Percentiles rank a stretch among this genome's conserved stretches.
phyloP scores from a whole-genome alignment of 78 protist species.

The Guillardia theta region DNA sequence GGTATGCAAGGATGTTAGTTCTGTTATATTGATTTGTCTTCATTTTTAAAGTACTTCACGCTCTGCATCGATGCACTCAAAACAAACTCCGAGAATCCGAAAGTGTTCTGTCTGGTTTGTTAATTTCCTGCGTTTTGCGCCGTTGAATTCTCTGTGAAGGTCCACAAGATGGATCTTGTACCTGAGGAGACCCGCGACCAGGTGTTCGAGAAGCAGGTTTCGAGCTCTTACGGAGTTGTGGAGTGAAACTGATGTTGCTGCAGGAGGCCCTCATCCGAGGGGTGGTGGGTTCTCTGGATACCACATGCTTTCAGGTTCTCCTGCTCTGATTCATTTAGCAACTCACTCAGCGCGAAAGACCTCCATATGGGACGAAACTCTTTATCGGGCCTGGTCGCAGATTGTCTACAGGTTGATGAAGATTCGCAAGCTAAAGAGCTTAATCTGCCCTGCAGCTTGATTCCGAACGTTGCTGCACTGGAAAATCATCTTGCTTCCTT shows the following conservation, averaged over 20 bases:
- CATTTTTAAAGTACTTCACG: conserved; percentile 75
- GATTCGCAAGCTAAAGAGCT: background rate
- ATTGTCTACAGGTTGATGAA: background rate
- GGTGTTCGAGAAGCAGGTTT: background rate
- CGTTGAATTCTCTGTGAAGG: background rate
- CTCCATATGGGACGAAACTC: conserved; percentile 97
- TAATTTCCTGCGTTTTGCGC: background rate
- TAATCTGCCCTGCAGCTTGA: conserved; percentile 44
- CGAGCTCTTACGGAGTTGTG: background rate
- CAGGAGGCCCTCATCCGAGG: background rate
- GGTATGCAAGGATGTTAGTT: too few relatives aligned
- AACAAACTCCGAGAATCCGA: conserved; percentile 65
- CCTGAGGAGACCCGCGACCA: conserved; percentile 49
- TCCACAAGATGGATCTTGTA: conserved; percentile 97
- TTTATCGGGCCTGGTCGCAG: conserved; percentile 75
- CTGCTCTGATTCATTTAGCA: too few relatives aligned
- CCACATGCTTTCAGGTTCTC: conserved; percentile 81
- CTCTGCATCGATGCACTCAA: conserved; percentile 77
- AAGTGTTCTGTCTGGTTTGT: conserved; percentile 12
- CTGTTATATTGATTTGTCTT: too few relatives aligned
- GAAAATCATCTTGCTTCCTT: conserved; percentile 80
- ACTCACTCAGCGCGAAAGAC: too few relatives aligned
- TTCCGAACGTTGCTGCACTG: conserved; percentile 83
- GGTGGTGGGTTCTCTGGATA: conserved; percentile 41
- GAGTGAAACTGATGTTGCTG: background rate